phyloP scores from a whole-genome alignment of 2,329 filamentous ascomycete genomes.

The Tothia fuscella region DNA sequence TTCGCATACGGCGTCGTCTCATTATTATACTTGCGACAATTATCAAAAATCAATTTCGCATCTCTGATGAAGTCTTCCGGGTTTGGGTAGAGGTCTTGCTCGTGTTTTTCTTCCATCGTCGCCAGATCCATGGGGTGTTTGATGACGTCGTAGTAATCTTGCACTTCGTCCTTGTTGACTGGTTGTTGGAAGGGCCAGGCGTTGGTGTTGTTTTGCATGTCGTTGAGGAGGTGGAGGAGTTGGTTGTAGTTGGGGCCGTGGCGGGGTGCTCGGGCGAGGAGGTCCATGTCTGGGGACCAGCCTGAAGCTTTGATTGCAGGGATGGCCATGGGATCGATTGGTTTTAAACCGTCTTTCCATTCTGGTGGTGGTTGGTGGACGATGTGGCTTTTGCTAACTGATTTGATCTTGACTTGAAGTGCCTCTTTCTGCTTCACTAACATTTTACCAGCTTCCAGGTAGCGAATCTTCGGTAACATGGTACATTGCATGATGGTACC shows the following conservation, averaged over 20 bases:
- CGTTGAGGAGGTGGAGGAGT: conserved; percentile 81
- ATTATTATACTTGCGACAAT: conserved; percentile 93
- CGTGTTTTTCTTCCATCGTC: conserved; percentile 92
- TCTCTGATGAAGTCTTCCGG: conserved; percentile 91
- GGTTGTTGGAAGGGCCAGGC: conserved; percentile 93
- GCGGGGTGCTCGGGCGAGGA: conserved; percentile 83
- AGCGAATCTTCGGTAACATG: conserved; percentile 90
- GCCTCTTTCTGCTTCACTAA: conserved; percentile 94
- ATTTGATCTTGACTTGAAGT: conserved; percentile 87
- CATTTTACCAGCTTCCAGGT: conserved; percentile 87
- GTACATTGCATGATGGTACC: conserved; percentile 99
- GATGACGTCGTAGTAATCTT: conserved; percentile 99
- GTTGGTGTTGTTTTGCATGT: conserved; percentile 84
- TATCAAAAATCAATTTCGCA: conserved; percentile 80
- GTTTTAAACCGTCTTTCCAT: conserved; percentile 63
- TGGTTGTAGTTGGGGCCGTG: conserved; percentile 96
- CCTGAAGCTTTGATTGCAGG: conserved; percentile 80
- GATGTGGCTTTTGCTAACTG: conserved; percentile 78
- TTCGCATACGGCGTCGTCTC: conserved; percentile 93
- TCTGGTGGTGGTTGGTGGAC: conserved; percentile 74
- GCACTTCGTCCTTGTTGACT: conserved; percentile 89
- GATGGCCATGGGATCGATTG: conserved; percentile 78
- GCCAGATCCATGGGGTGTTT: conserved; percentile 93
- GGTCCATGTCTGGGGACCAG: conserved; percentile 97
- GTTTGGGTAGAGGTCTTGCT: conserved; percentile 80